phyloP scores from a whole-genome alignment of 139 green algal species.

The Chlorella sorokiniana region DNA sequence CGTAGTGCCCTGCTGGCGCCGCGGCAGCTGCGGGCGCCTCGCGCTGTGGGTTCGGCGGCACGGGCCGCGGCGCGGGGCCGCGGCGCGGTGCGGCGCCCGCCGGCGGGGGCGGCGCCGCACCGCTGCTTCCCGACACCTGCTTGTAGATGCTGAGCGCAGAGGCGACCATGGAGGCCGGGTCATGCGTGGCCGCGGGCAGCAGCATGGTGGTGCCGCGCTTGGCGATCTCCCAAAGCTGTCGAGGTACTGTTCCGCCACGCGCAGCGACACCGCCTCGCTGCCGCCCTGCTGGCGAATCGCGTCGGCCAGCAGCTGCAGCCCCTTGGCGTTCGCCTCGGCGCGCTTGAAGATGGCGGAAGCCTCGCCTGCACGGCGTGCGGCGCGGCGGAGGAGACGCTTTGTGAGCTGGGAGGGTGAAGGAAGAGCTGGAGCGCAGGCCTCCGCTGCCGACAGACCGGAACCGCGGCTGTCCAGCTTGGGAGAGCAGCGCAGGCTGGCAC shows the following conservation, averaged over 20 bases:
- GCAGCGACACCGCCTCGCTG: conserved; percentile 72
- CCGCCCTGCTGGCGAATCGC: conserved; percentile 63
- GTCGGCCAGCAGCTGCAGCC: conserved; percentile 65
- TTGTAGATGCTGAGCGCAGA: conserved; percentile 28
- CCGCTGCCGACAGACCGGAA: too few species aligned
- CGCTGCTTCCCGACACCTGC: conserved; percentile 3
- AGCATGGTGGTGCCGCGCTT: conserved; percentile 91
- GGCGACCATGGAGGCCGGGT: conserved; percentile 87
- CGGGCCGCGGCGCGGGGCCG: neutral
- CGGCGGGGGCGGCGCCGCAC: neutral
- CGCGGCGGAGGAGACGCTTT: neutral
- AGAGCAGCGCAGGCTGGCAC: too few species aligned
- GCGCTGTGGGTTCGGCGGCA: neutral
- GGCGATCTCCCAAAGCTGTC: conserved; percentile 86
- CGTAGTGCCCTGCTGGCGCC: too few species aligned
- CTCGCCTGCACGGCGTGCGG: conserved; percentile 43
- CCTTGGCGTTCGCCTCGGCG: conserved; percentile 72
- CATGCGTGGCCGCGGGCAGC: conserved; percentile 67
- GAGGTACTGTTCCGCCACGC: conserved; percentile 80
- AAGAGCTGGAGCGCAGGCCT: too few species aligned
- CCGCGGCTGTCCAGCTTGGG: too few species aligned
- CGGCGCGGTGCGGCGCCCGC: neutral
- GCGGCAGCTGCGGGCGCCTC: neutral
- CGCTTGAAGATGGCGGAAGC: conserved; percentile 69
- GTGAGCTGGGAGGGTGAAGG: neutral